A percentile compares a stretch with the other conserved stretches of the same genome.
These are phyloP conservation scores for Colletotrichum tropicale DNA, from an alignment of 2,329 filamentous ascomycete genomes.

Conservation along the genomic window DNA sequence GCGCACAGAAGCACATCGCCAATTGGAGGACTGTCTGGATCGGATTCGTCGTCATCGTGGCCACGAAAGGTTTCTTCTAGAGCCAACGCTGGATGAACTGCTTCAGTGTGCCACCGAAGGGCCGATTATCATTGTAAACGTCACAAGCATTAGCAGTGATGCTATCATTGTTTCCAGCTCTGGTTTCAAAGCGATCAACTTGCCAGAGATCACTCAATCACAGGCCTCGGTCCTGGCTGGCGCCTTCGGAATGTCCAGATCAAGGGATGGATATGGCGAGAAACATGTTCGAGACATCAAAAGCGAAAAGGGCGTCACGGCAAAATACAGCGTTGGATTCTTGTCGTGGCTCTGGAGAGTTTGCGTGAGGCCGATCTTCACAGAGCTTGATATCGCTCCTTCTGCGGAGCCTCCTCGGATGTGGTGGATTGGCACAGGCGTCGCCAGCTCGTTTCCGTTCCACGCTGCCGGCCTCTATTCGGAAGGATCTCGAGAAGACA, in stretches of 20 bases:
- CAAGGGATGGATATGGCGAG: neutral
- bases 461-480: conserved; percentile 6
- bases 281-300: neutral
- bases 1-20: neutral
- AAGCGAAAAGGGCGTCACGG: neutral
- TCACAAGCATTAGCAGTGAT: neutral
- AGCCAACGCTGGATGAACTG: neutral
- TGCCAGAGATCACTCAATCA: neutral
- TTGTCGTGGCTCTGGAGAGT: neutral
- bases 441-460: neutral
- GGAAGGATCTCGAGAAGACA: neutral
- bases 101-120: neutral
- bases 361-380: neutral
- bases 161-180: neutral
- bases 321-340: neutral
- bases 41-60: neutral
- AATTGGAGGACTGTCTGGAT: neutral
- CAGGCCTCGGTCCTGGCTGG: neutral
- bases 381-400: neutral
- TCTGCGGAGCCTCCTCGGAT: neutral
- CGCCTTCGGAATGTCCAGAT: neutral
- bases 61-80: neutral
- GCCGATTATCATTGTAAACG: neutral
- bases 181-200: neutral
- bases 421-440: neutral